Base-by-base conservation (phyloP, 2,329 filamentous ascomycete species). In the Curvularia sp. region DNA sequence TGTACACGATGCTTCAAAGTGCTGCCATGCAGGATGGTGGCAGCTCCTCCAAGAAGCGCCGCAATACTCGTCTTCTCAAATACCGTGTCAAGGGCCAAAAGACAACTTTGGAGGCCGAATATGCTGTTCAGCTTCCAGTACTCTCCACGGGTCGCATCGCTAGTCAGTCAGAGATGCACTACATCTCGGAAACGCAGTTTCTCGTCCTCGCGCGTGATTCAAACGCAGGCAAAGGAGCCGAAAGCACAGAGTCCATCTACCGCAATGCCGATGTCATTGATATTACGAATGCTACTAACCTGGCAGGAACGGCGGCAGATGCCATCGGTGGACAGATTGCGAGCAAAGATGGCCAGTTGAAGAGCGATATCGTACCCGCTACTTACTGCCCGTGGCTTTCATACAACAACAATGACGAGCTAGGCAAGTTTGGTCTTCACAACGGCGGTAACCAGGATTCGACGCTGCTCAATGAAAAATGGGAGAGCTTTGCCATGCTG, bases 391-490 rank as follows among this genome's bases (percentile, higher is more conserved):
- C 83, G 0, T 92, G 88, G 77, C 69, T 92, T 31, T 86, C 91
- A 67, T 88, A 85, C 73, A 92, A 92, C 71, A 79, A 88, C 59
- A 88, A 89, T 63, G 69, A 78, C 1, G 83, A 92, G 76, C 80
- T 92, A 22, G 83, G 81, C 39, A 83, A 85, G 20, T 92, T 92
- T 63, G 85, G 86, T 0, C 75, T 90, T 4, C 87, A 89, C 66
- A 92, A 92, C 65, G 89, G 89, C 2, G 89, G 88, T 0, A 77
- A 75, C 0, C 83, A 88, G 64, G 84, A 89, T 67, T 67, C 76
- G 0, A 77, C 74, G 0, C 75, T 92, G 35, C 70, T 92, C 71
- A 91, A 92, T 67, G 89, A 92, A 80, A 92, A 92, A 71, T 92
- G 89, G 89, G 89, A 93, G 79, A 86, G 84, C 20, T 76, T 92